Base-by-base conservation (phyloP, 805 yeast species). In the Yueomyces sp. region DNA sequence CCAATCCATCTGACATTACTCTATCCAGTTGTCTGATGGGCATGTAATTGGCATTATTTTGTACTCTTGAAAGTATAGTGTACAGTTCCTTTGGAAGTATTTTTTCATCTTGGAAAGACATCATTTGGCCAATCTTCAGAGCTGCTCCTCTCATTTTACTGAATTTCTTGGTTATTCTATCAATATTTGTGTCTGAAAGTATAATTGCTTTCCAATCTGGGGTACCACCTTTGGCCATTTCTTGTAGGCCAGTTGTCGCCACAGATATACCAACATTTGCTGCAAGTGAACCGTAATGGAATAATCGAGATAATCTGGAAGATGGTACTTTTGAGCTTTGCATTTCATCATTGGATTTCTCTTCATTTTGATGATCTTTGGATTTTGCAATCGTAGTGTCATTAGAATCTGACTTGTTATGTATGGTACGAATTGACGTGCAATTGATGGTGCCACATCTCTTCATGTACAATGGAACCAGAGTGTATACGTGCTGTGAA, bases 101-200 rank as follows among this genome's bases (percentile, higher is more conserved):
- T 31, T 84, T 72, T 47, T 81, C 78, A 60, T 90, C 97, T 63
- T 92, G 98, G 62, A 92, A 90, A 2, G 96, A 85, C 62, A 92
- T 67, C 82, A 92, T 77, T 64, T 92, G 98, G n/a, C 98, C 98
- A 44, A 92, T 74, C 57, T 92, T 92, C 57, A 92, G 69, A 3
- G 98, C 98, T 2, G 97, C 98, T n/a, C 98, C 98, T 57, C 98
- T 74, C 98, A 92, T 92, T 56, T 85, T 79, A 42, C 92, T 77
- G 53, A 92, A 77, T 60, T 86, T 87, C 53, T 77, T 78, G 9
- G 95, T 94, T 68, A 92, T 76, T 43, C 94, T 64, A 54, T 90
- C 95, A 38, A 92, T 79, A 60, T 90, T 92, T 19, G 75, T 73
- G 5, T 94, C 88, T 3, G 85, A 80, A 52, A 92, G 68, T 2